These are phyloP conservation scores for Thuja plicata DNA, from an alignment of 83 land plant genomes.

Conservation along the genomic window DNA sequence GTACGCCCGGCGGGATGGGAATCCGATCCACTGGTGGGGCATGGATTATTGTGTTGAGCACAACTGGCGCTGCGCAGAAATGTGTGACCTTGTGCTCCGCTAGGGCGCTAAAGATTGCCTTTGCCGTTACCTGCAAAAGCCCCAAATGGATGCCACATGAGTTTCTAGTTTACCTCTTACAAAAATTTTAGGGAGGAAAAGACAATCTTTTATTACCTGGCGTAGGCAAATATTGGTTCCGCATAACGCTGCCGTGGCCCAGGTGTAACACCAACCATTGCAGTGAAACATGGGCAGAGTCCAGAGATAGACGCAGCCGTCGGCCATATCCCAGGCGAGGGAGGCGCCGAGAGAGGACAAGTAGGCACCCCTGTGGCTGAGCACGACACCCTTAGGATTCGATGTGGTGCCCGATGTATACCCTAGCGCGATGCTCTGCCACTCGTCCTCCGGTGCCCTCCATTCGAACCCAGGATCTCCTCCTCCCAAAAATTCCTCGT, in stretches of 20 bases:
- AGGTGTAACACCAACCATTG: constrained; percentile 91
- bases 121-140: constrained; percentile 52
- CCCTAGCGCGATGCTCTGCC: constrained; percentile 84
- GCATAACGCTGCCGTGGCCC: constrained; percentile 78
- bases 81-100: constrained; percentile 72
- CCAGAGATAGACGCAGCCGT: constrained; percentile 78
- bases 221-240: constrained; percentile 84
- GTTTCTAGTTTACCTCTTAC: too few relatives aligned
- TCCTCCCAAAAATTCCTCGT: constrained; percentile 68
- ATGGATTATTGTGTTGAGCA: constrained; percentile 66
- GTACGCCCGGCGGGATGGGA: constrained; percentile 53
- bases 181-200: too few relatives aligned
- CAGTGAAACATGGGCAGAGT: constrained; percentile 91
- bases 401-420: constrained; percentile 97
- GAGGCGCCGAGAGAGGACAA: constrained; percentile 52
- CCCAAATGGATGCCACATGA: background rate
- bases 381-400: constrained; percentile 90
- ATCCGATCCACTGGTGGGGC: constrained; percentile 42
- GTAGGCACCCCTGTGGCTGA: constrained; percentile 90
- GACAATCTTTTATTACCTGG: constrained; percentile 45
- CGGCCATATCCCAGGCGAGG: constrained; percentile 69
- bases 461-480: constrained; percentile 78
- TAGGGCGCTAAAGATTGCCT: constrained; percentile 61
- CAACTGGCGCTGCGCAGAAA: constrained; percentile 83
- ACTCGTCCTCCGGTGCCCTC: constrained; percentile 80